These are phyloP conservation scores for Pichia cephalocereana DNA, from an alignment of 805 yeast genomes.

Conservation along the genomic window DNA sequence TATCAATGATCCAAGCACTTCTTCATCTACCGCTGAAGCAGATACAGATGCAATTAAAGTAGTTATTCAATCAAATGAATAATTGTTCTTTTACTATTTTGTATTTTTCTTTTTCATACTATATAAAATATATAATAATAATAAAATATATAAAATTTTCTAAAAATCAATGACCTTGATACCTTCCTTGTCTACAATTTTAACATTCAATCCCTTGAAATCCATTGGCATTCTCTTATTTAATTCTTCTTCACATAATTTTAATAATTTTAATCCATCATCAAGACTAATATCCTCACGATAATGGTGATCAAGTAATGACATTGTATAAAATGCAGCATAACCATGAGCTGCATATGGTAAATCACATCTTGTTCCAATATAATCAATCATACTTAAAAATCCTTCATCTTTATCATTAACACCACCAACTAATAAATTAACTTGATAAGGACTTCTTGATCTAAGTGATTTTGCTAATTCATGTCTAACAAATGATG, in stretches of 20 bases:
- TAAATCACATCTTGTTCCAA: slow-evolving; percentile 82
- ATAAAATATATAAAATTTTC: too few species aligned
- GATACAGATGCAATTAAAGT: slow-evolving; percentile 5
- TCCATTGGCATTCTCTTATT: slow-evolving; percentile 84
- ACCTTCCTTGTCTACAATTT: slow-evolving; percentile 28
- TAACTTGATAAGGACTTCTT: slow-evolving; percentile 93
- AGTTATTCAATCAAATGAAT: background rate
- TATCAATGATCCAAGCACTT: background rate
- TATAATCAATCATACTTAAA: slow-evolving; percentile 84
- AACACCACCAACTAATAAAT: slow-evolving; percentile 79
- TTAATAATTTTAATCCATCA: slow-evolving; percentile 70
- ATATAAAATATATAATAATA: background rate
- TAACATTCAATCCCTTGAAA: slow-evolving; percentile 61
- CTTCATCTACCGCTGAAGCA: background rate
- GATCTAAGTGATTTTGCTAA: slow-evolving; percentile 84
- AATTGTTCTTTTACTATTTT: background rate
- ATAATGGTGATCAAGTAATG: slow-evolving; percentile 86
- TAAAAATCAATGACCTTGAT: slow-evolving; percentile 19
- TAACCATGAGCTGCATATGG: slow-evolving; percentile 99
- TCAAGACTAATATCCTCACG: slow-evolving; percentile 62
- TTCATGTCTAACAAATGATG: slow-evolving; percentile 80
- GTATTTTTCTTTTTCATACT: background rate
- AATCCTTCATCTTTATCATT: slow-evolving; percentile 46
- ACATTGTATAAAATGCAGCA: slow-evolving; percentile 91
- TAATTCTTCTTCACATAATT: slow-evolving; percentile 69